Percentiles rank a stretch among this genome's conserved stretches.
These are phyloP conservation scores for Globisporangium orthogonon DNA, from an alignment of 352 stramenopile genomes.

Conservation along the genomic window DNA sequence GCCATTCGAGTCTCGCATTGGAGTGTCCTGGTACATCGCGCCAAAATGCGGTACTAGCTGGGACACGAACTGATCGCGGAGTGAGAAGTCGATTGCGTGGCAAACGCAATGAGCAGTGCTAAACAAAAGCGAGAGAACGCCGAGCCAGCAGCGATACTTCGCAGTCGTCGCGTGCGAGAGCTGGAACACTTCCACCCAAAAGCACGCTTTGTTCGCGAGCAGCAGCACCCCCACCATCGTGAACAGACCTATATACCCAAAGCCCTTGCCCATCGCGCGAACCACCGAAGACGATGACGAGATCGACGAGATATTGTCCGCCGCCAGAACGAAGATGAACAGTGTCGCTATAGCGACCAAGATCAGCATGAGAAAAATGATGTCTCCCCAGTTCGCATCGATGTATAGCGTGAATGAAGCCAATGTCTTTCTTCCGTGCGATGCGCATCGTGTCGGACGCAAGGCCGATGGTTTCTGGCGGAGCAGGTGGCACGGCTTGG, in stretches of 20 bases:
- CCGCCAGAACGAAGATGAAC: slow-evolving; percentile 16
- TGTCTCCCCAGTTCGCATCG: slow-evolving; percentile 15
- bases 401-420: slow-evolving; percentile 12
- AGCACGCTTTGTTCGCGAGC: slow-evolving; percentile 8
- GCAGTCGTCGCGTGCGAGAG: slow-evolving; percentile 9
- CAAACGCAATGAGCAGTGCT: slow-evolving; percentile 18
- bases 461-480: slow-evolving; percentile 15
- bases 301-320: slow-evolving; percentile 1
- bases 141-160: slow-evolving; percentile 27
- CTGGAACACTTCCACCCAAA: slow-evolving; percentile 23
- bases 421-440: not conserved
- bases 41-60: slow-evolving; percentile 21
- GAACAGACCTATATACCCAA: slow-evolving; percentile 23
- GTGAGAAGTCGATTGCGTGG: slow-evolving; percentile 15
- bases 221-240: slow-evolving; percentile 20
- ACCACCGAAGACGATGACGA: slow-evolving; percentile 13
- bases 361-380: slow-evolving; percentile 17
- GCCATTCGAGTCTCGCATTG: slow-evolving; percentile 10
- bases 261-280: slow-evolving; percentile 15
- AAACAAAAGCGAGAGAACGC: slow-evolving; percentile 6
- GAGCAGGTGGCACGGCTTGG: slow-evolving; percentile 7
- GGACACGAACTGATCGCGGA: slow-evolving; percentile 8
- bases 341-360: slow-evolving; percentile 12
- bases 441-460: not conserved
- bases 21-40: slow-evolving; percentile 13